phyloP scores from a whole-genome alignment of 2,329 filamentous ascomycete species.

The Phyllosticta citribraziliensis region DNA sequence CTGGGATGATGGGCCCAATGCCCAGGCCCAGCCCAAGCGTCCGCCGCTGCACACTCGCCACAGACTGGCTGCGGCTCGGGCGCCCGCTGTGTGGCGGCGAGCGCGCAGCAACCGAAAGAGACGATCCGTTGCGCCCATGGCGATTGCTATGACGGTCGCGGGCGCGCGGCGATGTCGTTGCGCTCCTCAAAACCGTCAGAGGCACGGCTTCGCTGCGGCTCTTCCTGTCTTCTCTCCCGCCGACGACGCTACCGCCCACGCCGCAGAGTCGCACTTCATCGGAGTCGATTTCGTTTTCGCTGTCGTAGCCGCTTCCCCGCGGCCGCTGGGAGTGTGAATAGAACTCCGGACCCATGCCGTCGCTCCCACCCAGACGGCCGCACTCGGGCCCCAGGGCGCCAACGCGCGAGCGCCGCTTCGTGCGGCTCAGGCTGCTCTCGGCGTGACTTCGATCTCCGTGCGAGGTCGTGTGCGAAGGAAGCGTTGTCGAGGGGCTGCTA shows the following conservation, averaged over 20 bases:
- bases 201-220: neutral
- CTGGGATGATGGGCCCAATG: neutral
- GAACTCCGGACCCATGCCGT: neutral
- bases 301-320: too few relatives aligned
- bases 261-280: neutral
- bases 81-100: neutral
- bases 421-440: neutral
- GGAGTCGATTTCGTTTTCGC: neutral
- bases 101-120: neutral
- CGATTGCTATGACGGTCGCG: neutral
- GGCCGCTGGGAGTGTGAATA: neutral
- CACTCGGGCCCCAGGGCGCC: neutral
- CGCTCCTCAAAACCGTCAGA: neutral
- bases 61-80: neutral
- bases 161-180: neutral
- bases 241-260: neutral
- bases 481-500: conserved; percentile 10
- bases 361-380: neutral
- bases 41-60: neutral
- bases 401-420: neutral
- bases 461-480: neutral
- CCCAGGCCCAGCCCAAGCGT: neutral
- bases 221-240: neutral
- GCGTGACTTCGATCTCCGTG: neutral
- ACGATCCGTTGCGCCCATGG: neutral